Evolutionary conservation across 257 asterid genomes (phyloP), one percentile per base, ranked within the genome.

Genomic region (Jacaranda copaia): DNA sequence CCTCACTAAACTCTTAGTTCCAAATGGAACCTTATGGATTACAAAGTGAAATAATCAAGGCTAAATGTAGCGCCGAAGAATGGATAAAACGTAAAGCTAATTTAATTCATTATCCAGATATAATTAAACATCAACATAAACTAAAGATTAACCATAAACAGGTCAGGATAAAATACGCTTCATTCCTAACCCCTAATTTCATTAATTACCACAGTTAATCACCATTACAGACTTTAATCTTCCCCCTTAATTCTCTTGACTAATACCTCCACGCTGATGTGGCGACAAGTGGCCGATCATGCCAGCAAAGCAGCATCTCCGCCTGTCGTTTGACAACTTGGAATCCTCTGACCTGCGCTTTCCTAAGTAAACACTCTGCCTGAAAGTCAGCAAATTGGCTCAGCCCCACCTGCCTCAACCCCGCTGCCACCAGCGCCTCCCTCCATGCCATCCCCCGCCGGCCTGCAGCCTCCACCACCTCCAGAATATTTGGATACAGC

Each of bases 251-350:
- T 62, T 9, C 12, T 32, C 3, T 4, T 38, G 43, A 18, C 71
- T 73, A 94, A 79, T 53, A 89, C 88, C 94, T 85, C 99, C 99
- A 96, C 0, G 97, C 94, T 74, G 99, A 96, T 78, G 93, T 90
- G 88, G 97, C 91, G n/a, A 88, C 94, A 0, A 93, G 87, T 3
- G 92, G 93, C 90, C 96, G 81, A 36, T 89, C 95, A 48, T 93
- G 95, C 99, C 99, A 96, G 85, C 98, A 96, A 56, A 96, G 99
- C 93, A 91, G 79, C 97, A 93, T 84, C 93, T 96, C 99, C 15
- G 92, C 94, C 81, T 90, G 98, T 13, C 87, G 84, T 72, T 93
- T 93, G 13, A 81, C 91, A 71, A 93, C 97, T 82, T 90, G 97
- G 92, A 95, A 93, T 6, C 99, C 99, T 70, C 96, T 85, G 0